Conservation (phyloP, 1,139 yeast genomes). For the Nadsonia starkeyi-henricii region DNA sequence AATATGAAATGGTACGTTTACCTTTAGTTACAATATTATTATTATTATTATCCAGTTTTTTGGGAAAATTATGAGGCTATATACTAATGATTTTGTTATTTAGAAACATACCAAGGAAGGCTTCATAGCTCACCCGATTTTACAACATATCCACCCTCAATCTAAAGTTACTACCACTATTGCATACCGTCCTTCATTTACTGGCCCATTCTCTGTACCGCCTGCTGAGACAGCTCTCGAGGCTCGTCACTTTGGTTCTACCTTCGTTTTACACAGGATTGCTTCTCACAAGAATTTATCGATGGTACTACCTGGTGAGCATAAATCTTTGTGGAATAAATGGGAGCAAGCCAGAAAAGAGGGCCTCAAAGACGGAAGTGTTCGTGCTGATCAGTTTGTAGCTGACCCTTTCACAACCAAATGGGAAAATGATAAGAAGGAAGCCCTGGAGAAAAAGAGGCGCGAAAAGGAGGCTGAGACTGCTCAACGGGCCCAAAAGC, state of each 20-base stretch:
- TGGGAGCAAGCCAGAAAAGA: conserved; percentile 38
- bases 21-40: background rate
- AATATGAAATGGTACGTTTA: conserved; percentile 50
- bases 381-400: conserved; percentile 30
- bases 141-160: conserved; percentile 70
- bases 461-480: conserved; percentile 9
- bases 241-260: conserved; percentile 83
- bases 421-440: conserved; percentile 29
- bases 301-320: conserved; percentile 76
- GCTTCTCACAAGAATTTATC: conserved; percentile 72
- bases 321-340: conserved; percentile 63
- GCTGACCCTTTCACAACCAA: conserved; percentile 60
- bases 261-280: conserved; percentile 68
- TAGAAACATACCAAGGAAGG: conserved; percentile 36
- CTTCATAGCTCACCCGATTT: conserved; percentile 41
- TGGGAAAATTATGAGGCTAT: background rate
- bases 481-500: background rate
- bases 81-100: background rate
- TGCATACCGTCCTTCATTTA: background rate
- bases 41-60: background rate
- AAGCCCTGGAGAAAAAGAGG: conserved; percentile 13
- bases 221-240: conserved; percentile 55
- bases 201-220: background rate
- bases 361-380: conserved; percentile 8
- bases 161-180: conserved; percentile 38